Evolutionary conservation across 2,329 filamentous ascomycete genomes (phyloP).

Genomic region (Sclerotinia sclerotiorum): DNA sequence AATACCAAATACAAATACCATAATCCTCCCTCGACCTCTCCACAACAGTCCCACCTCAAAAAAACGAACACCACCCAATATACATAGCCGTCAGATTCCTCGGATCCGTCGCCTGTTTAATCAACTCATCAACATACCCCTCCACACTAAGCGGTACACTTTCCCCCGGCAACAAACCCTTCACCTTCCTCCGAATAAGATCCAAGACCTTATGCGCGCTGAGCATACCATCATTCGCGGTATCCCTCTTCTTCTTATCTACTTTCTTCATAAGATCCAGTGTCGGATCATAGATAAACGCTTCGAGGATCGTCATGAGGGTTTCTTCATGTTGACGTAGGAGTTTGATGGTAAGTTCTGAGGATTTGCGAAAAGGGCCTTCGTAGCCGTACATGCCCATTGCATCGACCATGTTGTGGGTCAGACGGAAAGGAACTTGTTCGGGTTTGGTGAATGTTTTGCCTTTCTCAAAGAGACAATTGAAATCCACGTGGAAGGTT

Average conservation of each 20-base stretch:
- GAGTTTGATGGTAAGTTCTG: slow-evolving; percentile 81
- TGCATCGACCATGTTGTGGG: slow-evolving; percentile 97
- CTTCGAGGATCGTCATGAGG: slow-evolving; percentile 94
- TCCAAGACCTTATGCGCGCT: slow-evolving; percentile 81
- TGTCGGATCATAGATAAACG: slow-evolving; percentile 95
- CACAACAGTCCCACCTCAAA: slow-evolving; percentile 42
- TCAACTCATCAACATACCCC: slow-evolving; percentile 94
- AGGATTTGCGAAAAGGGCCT: slow-evolving; percentile 86
- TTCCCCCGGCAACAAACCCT: slow-evolving; percentile 79
- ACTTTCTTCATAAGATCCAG: slow-evolving; percentile 82
- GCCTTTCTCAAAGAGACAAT: slow-evolving; percentile 98
- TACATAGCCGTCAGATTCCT: slow-evolving; percentile 89
- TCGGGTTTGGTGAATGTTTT: slow-evolving; percentile 94
- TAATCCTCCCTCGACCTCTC: background rate
- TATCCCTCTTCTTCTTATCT: slow-evolving; percentile 47
- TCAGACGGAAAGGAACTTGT: slow-evolving; percentile 90
- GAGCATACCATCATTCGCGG: slow-evolving; percentile 53
- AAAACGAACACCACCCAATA: slow-evolving; percentile 84
- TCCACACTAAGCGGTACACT: slow-evolving; percentile 92
- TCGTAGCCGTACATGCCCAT: slow-evolving; percentile 96
- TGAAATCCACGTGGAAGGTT: slow-evolving; percentile 97
- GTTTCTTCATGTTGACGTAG: slow-evolving; percentile 92
- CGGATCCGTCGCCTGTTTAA: slow-evolving; percentile 79
- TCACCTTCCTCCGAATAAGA: slow-evolving; percentile 82
- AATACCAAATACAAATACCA: background rate